Evolutionary conservation across 106 monocot genomes (phyloP).

Genomic region (Phalaenopsis equestris): DNA sequence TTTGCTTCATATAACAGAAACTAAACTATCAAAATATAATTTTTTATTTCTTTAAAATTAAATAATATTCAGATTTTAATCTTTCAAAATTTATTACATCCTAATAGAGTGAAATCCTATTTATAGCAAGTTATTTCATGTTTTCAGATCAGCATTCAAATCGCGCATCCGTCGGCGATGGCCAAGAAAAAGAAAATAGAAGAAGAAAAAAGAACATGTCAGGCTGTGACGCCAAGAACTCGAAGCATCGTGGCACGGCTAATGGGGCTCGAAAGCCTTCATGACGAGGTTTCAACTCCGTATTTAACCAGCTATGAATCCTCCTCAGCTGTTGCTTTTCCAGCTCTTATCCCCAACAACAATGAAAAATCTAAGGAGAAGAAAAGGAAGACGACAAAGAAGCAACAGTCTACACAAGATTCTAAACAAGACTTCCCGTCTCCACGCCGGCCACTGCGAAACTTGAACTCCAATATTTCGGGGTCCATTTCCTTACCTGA

Average conservation of each 20-base stretch:
- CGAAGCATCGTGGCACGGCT: constrained; percentile 51
- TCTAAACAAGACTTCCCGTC: neutral
- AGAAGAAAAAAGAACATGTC: neutral
- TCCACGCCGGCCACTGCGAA: constrained; percentile 38
- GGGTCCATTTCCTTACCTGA: constrained; percentile 48
- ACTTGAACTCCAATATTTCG: constrained; percentile 22
- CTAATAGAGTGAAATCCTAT: too few relatives aligned
- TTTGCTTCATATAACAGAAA: too few relatives aligned
- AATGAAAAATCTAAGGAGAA: neutral
- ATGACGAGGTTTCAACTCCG: constrained; percentile 17
- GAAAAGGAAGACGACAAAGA: constrained; percentile 14
- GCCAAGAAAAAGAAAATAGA: constrained; percentile 1
- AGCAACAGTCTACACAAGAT: neutral
- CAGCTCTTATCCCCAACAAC: neutral
- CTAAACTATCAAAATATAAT: too few relatives aligned
- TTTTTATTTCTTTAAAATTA: too few relatives aligned
- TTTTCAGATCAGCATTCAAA: constrained; percentile 17
- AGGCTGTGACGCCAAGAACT: constrained; percentile 38
- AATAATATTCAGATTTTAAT: too few relatives aligned
- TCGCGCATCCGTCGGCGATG: neutral
- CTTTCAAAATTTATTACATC: too few relatives aligned
- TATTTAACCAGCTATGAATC: too few relatives aligned
- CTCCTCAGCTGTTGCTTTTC: neutral
- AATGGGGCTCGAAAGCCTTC: constrained; percentile 51
- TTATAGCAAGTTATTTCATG: too few relatives aligned